phyloP scores from a whole-genome alignment of 768 basidiomycete genomes.

The Hericium coralloides region DNA sequence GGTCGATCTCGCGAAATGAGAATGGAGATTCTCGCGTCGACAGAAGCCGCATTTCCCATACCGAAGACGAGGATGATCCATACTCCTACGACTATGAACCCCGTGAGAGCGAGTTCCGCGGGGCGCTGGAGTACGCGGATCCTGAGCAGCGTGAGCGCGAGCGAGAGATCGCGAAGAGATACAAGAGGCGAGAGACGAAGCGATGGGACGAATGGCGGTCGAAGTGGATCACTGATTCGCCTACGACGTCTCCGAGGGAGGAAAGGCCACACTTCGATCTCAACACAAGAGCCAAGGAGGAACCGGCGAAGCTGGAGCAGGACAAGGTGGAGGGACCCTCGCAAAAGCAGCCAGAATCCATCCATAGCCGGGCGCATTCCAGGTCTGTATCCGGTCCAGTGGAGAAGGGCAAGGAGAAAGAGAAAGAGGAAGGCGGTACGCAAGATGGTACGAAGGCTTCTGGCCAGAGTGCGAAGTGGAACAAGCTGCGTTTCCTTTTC shows the following conservation, averaged over 20 bases:
- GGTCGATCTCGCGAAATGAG: conserved; percentile 16
- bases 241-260: not conserved
- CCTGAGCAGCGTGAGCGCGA: conserved; percentile 28
- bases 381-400: not conserved
- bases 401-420: conserved; percentile 7
- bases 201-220: conserved; percentile 35
- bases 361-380: not conserved
- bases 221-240: conserved; percentile 48
- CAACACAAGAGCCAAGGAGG: not conserved
- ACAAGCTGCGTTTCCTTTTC: conserved; percentile 54
- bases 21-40: conserved; percentile 21
- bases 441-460: conserved; percentile 15
- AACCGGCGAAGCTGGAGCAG: not conserved
- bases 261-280: not conserved
- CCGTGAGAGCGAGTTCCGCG: conserved; percentile 45
- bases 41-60: conserved; percentile 19
- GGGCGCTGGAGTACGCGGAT: conserved; percentile 43
- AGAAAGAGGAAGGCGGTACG: conserved; percentile 5
- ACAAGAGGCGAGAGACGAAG: conserved; percentile 38
- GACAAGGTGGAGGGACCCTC: not conserved
- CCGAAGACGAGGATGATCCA: conserved; percentile 26
- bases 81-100: conserved; percentile 23
- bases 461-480: conserved; percentile 42
- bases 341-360: not conserved
- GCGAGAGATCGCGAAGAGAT: conserved; percentile 35